A percentile compares a stretch with the other conserved stretches of the same genome.
Evolutionary conservation across 495 filamentous ascomycete species (phyloP).

Genomic region (Immersiella caudata): DNA sequence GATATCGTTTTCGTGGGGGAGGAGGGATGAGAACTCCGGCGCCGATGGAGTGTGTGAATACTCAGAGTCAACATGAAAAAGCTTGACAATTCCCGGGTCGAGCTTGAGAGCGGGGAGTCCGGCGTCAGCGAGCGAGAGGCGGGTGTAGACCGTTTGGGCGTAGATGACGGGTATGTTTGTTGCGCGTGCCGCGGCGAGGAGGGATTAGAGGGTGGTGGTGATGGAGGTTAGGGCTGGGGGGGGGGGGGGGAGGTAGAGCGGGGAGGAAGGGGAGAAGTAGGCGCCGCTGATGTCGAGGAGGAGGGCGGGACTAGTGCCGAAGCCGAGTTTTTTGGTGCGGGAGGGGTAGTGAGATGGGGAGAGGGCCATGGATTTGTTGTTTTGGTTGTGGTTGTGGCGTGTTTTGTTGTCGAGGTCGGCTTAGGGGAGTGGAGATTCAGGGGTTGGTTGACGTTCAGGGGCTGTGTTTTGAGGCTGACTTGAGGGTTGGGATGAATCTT

Average conservation of each 20-base stretch:
- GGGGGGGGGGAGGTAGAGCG: background rate
- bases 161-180: no score
- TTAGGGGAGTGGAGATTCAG: background rate
- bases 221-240: background rate
- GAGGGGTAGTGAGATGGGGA: background rate
- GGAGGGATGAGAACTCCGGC: no score
- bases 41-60: no score
- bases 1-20: no score
- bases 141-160: no score
- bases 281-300: background rate
- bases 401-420: background rate
- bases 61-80: no score
- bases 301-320: background rate
- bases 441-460: background rate
- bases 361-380: slow-evolving; percentile 3
- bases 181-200: no score
- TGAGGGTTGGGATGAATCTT: no score
- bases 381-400: background rate
- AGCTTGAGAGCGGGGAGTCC: no score
- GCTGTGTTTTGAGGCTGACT: no score
- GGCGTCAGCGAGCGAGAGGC: no score
- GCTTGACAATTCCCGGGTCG: no score
- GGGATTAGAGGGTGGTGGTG: background rate
- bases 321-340: slow-evolving; percentile 4
- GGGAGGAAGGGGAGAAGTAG: background rate